Percentiles rank a stretch among this genome's conserved stretches.
Conservation (phyloP, 164 flowering plant genomes). For the Vitis amurensis region DNA sequence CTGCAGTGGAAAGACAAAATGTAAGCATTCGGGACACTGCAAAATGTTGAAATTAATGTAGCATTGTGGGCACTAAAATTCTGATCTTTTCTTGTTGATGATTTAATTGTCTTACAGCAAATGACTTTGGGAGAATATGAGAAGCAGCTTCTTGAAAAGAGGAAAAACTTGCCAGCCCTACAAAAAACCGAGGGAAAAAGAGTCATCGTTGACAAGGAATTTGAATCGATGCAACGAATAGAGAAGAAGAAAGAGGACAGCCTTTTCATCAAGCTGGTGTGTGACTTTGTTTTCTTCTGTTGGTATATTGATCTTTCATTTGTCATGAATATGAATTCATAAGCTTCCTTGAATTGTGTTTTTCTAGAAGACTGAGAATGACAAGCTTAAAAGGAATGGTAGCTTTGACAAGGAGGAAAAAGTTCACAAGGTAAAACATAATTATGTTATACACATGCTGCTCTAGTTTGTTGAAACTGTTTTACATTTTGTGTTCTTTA, state of each 20-base stretch:
- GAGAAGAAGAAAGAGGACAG: conserved; percentile 31
- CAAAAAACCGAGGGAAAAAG: conserved; percentile 32
- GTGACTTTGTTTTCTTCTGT: not conserved
- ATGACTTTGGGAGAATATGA: conserved; percentile 40
- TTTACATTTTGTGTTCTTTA: too few relatives aligned
- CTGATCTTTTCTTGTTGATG: not conserved
- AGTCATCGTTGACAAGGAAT: conserved; percentile 32
- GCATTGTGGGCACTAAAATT: not conserved
- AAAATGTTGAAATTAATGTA: not conserved
- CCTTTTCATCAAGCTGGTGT: conserved; percentile 25
- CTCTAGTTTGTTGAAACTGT: not conserved
- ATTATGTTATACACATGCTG: not conserved
- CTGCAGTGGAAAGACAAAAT: conserved; percentile 24
- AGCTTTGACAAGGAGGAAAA: conserved; percentile 33
- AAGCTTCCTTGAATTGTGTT: not conserved
- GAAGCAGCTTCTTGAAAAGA: conserved; percentile 29
- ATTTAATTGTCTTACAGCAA: conserved; percentile 17
- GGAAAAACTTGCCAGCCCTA: conserved; percentile 28
- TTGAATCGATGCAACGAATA: conserved; percentile 32
- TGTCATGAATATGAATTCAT: not conserved
- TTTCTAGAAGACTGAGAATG: conserved; percentile 33
- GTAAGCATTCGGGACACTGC: conserved; percentile 4
- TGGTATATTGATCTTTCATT: not conserved
- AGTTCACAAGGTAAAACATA: conserved; percentile 27
- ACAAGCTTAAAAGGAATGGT: conserved; percentile 31